These are phyloP conservation scores for Trypanosoma cruzi DNA, from an alignment of 208 protist genomes.

Conservation along the genomic window DNA sequence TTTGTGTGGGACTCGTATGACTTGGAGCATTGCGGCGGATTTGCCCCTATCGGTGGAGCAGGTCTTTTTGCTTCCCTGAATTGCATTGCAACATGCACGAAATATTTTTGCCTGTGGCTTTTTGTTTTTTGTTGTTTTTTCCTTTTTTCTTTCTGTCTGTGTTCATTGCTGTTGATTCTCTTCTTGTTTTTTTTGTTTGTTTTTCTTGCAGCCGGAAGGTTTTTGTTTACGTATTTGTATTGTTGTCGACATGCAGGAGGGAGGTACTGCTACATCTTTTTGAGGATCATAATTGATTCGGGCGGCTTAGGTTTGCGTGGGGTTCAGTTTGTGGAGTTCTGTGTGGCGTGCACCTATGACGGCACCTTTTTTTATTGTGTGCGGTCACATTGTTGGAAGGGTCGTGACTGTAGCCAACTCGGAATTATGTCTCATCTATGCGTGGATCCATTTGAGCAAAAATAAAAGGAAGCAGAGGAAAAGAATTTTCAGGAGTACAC, in stretches of 20 bases:
- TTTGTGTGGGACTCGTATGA: constrained; percentile 4
- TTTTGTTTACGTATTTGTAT: background rate
- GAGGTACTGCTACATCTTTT: constrained; percentile 36
- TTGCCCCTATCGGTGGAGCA: constrained; percentile 20
- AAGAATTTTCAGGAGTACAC: too few relatives aligned
- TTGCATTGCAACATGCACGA: background rate
- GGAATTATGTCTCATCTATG: constrained; percentile 28
- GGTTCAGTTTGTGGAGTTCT: constrained; percentile 28
- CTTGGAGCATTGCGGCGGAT: constrained; percentile 28
- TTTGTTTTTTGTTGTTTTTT: background rate
- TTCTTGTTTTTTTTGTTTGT: background rate
- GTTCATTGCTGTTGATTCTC: background rate
- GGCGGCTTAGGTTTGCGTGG: constrained; percentile 53
- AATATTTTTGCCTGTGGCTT: background rate
- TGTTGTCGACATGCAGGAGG: background rate
- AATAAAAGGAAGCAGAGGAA: too few relatives aligned
- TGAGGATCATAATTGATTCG: constrained; percentile 45
- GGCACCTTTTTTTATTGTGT: too few relatives aligned
- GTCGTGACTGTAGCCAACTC: constrained; percentile 1
- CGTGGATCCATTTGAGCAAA: constrained; percentile 24
- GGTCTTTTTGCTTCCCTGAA: constrained; percentile 14
- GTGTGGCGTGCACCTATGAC: constrained; percentile 35
- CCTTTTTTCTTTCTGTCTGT: constrained; percentile 4
- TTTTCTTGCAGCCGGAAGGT: background rate
- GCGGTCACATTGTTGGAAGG: constrained; percentile 7